These are phyloP conservation scores for Hyphopichia buzzinii DNA, from an alignment of 1,139 yeast species.

Conservation along the genomic window DNA sequence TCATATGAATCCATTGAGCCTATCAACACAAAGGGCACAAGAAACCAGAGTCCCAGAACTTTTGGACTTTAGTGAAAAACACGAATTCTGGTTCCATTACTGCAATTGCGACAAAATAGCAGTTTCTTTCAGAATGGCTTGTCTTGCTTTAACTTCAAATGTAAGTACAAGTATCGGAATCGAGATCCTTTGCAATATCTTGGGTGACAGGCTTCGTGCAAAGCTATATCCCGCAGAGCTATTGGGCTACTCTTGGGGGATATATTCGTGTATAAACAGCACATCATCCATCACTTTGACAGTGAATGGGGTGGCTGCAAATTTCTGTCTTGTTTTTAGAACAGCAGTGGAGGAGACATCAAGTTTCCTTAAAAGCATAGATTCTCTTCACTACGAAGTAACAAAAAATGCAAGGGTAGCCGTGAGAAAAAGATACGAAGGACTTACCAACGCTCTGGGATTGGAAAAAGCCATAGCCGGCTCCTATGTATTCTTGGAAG, in stretches of 20 bases:
- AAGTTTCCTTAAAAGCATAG: conserved; percentile 10
- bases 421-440: conserved; percentile 42
- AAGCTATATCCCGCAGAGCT: conserved; percentile 49
- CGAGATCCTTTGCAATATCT: conserved; percentile 49
- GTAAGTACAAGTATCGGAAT: conserved; percentile 37
- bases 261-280: conserved; percentile 50
- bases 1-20: neutral
- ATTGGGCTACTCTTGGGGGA: conserved; percentile 53
- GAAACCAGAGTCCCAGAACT: conserved; percentile 11
- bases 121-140: conserved; percentile 45
- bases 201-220: conserved; percentile 37
- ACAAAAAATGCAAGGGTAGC: conserved; percentile 44
- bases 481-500: conserved; percentile 50
- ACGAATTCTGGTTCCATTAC: conserved; percentile 52
- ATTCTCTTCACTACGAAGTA: conserved; percentile 21
- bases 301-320: conserved; percentile 46
- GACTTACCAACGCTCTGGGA: conserved; percentile 36
- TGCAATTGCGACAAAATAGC: conserved; percentile 18
- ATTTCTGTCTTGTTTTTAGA: conserved; percentile 27
- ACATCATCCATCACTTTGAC: conserved; percentile 48
- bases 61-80: conserved; percentile 13
- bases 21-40: neutral
- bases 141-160: conserved; percentile 20
- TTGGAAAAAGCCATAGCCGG: conserved; percentile 46
- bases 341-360: conserved; percentile 19